These are phyloP conservation scores for Colletotrichum godetiae DNA, from an alignment of 2,329 filamentous ascomycete species.

Conservation along the genomic window DNA sequence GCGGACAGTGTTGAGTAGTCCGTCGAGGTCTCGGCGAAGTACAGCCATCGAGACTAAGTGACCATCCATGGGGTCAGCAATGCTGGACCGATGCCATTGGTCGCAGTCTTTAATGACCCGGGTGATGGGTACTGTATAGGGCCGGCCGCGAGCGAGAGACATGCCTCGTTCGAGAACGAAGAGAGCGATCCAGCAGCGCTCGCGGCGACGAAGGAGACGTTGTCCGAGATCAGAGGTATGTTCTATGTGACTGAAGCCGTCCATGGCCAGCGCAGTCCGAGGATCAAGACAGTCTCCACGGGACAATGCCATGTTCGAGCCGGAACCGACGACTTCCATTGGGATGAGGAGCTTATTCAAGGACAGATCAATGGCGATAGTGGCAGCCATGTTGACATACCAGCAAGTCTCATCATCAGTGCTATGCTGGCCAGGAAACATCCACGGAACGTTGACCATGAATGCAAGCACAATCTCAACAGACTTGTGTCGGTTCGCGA, in stretches of 20 bases:
- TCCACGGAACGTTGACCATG: slow-evolving; percentile 82
- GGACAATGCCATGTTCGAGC: slow-evolving; percentile 60
- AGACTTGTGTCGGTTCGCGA: slow-evolving; percentile 71
- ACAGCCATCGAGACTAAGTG: slow-evolving; percentile 79
- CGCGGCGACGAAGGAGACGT: slow-evolving; percentile 71
- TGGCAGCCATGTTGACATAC: slow-evolving; percentile 76
- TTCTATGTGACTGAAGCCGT: slow-evolving; percentile 75
- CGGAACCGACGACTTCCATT: slow-evolving; percentile 57
- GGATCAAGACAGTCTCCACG: slow-evolving; percentile 77
- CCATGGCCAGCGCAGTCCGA: slow-evolving; percentile 72
- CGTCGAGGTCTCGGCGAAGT: slow-evolving; percentile 72
- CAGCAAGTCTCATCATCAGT: slow-evolving; percentile 79
- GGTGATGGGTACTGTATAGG: slow-evolving; percentile 75
- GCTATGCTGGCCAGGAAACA: slow-evolving; percentile 74
- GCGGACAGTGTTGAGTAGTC: slow-evolving; percentile 67
- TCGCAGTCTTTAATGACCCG: slow-evolving; percentile 75
- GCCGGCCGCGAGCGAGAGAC: slow-evolving; percentile 76
- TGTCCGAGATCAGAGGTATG: slow-evolving; percentile 69
- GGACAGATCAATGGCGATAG: slow-evolving; percentile 75
- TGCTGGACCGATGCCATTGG: slow-evolving; percentile 72
- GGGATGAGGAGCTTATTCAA: slow-evolving; percentile 76
- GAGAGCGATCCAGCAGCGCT: slow-evolving; percentile 77
- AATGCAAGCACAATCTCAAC: slow-evolving; percentile 81
- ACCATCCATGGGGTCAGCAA: slow-evolving; percentile 75
- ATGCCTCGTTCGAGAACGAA: slow-evolving; percentile 81